phyloP scores from a whole-genome alignment of 139 green algal genomes.

The Chlamydomonas incerta region DNA sequence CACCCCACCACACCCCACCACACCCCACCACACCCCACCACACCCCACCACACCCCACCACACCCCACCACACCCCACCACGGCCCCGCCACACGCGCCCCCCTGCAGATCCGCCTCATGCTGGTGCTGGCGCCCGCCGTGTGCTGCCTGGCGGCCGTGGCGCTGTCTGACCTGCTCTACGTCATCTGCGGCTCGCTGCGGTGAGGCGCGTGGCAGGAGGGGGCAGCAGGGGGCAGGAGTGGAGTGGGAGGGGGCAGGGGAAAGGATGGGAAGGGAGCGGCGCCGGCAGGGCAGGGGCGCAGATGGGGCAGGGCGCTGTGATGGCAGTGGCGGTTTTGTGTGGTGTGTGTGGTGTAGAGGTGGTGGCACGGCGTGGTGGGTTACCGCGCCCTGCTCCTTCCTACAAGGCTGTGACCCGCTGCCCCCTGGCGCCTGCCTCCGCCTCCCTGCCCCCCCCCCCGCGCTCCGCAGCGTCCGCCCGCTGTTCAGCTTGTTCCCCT shows the following conservation, averaged over 20 bases:
- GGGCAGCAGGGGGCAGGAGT: not conserved
- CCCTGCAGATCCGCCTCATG: conserved; percentile 91
- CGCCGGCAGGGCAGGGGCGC: too few species aligned
- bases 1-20: too few species aligned
- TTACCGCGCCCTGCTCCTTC: too few species aligned
- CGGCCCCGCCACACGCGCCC: not conserved
- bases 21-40: not conserved
- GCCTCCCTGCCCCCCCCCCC: not conserved
- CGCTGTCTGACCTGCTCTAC: conserved; percentile 73
- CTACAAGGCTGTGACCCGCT: too few species aligned
- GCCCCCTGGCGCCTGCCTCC: too few species aligned
- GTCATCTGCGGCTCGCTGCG: conserved; percentile 49
- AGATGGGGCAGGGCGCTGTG: too few species aligned
- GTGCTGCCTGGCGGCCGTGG: conserved; percentile 92
- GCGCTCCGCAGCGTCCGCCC: not conserved
- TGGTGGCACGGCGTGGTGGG: too few species aligned
- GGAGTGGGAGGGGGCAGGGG: too few species aligned
- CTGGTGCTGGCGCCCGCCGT: conserved; percentile 95
- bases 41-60: not conserved
- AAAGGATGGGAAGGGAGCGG: too few species aligned
- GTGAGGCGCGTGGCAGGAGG: too few species aligned
- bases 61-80: not conserved
- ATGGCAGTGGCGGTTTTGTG: too few species aligned
- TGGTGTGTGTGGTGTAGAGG: too few species aligned
- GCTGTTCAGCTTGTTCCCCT: not conserved